These are phyloP conservation scores for Diaporthe citriasiana DNA, from an alignment of 2,329 filamentous ascomycete species.

Conservation along the genomic window DNA sequence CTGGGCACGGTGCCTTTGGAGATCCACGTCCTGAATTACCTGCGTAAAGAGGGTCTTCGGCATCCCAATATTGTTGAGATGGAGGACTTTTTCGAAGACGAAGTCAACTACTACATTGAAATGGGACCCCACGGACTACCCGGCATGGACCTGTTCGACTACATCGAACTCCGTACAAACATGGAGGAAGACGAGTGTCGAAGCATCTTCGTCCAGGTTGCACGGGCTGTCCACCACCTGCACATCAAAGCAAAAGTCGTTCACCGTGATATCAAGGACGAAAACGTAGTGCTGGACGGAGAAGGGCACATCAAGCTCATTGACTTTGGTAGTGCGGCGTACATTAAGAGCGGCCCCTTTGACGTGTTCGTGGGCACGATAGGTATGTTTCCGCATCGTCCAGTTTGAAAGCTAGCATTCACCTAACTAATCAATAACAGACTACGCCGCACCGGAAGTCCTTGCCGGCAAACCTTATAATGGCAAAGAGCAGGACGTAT, in stretches of 20 bases:
- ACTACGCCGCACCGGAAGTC: conserved; percentile 99
- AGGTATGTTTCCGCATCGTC: conserved; percentile 69
- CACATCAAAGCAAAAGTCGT: conserved; percentile 93
- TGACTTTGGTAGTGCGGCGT: conserved; percentile 97
- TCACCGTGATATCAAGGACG: conserved; percentile 98
- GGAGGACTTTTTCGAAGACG: conserved; percentile 82
- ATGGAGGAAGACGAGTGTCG: conserved; percentile 97
- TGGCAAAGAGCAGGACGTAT: conserved; percentile 98
- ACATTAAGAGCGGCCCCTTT: conserved; percentile 98
- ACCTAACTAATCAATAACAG: conserved; percentile 60
- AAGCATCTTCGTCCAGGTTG: conserved; percentile 96
- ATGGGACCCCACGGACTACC: conserved; percentile 96
- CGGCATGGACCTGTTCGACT: conserved; percentile 99
- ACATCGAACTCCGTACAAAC: conserved; percentile 94
- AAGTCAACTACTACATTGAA: conserved; percentile 97
- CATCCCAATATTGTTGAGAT: conserved; percentile 81
- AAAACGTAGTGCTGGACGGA: conserved; percentile 96
- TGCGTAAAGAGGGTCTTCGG: conserved; percentile 78
- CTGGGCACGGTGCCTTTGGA: conserved; percentile 96
- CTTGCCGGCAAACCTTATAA: conserved; percentile 91
- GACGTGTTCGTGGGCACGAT: conserved; percentile 99
- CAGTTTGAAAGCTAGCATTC: background rate
- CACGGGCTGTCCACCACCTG: conserved; percentile 88
- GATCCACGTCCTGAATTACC: conserved; percentile 95
- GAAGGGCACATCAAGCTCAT: conserved; percentile 97